These are phyloP conservation scores for Nothophaeocryptopus gaeumannii DNA, from an alignment of 2,329 filamentous ascomycete species.

Conservation along the genomic window DNA sequence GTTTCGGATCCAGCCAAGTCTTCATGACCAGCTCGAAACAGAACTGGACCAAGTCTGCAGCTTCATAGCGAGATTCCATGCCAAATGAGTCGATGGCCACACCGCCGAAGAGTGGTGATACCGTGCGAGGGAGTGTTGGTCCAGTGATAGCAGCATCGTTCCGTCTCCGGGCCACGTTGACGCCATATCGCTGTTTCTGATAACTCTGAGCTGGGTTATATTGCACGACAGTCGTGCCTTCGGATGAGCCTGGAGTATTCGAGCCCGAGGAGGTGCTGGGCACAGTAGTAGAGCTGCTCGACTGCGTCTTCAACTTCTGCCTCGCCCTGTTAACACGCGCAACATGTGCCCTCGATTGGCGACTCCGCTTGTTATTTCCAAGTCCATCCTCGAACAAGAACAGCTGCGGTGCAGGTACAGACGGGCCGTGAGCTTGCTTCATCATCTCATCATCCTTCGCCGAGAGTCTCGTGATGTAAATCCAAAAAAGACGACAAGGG, in stretches of 20 bases:
- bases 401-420: conserved; percentile 1
- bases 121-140: background rate
- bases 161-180: background rate
- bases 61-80: conserved; percentile 4
- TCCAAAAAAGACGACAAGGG: too few species aligned
- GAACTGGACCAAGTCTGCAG: conserved; percentile 13
- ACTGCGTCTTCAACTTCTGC: conserved; percentile 10
- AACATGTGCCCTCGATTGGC: conserved; percentile 18
- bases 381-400: conserved; percentile 15
- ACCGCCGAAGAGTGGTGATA: conserved; percentile 15
- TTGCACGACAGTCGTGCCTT: background rate
- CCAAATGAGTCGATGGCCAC: conserved; percentile 7
- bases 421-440: background rate
- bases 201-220: too few species aligned
- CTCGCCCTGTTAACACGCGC: conserved; percentile 16
- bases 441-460: background rate
- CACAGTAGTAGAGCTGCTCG: background rate
- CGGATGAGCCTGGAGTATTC: background rate
- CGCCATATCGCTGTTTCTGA: too few species aligned
- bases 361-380: conserved; percentile 6
- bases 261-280: too few species aligned
- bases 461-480: too few species aligned
- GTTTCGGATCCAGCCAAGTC: conserved; percentile 4
- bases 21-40: conserved; percentile 12
- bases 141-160: background rate